Base-by-base conservation (phyloP, 1,284 basidiomycete species). In the Melampsora americana region DNA sequence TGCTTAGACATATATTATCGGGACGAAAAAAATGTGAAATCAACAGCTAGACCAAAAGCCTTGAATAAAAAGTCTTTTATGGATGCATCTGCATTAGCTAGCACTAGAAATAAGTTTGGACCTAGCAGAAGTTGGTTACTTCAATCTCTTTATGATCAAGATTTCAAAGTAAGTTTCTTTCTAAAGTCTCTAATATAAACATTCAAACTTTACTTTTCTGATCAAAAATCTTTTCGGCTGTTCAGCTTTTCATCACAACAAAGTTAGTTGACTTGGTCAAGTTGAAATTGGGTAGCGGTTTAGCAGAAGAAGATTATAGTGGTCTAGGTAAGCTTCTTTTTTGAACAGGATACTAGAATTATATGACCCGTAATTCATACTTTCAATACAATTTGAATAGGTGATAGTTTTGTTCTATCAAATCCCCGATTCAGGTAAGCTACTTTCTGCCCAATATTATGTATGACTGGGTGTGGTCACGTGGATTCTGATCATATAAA, bases 391-490 rank as follows among this genome's bases (percentile, higher is more conserved):
- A 44, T n/a, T 46, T 46, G n/a, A 5, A 28, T 9, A 69, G 73
- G 73, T 11, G 73, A 75, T 64, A 60, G 53, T 12, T 75, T 75
- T 32, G 35, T 46, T 39, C 42, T 75, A 42, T 46, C 53, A 20
- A 75, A 75, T 26, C 73, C 73, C 35, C 66, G 66, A 30, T 35
- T 75, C 12, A 44, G 66, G 73, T 69, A 26, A 61, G 56, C 23
- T 30, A 30, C 23, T 4, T 62, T 32, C 9, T 62, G 30, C 61
- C 42, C 9, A 35, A 32, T 56, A 16, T 23, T 11, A 32, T 56
- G 1, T 9, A 16, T 30, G 18, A 28, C 14, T 28, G n/a, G n/a
- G n/a, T n/a, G n/a, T n/a, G n/a, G n/a, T n/a, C n/a, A n/a, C 4
- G 14, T 50, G 50, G 0, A 66, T 23, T 28, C 28, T n/a, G 53